Percentiles rank a stretch among this genome's conserved stretches.
phyloP scores from a whole-genome alignment of 768 basidiomycete species.

The Tricholoma saponaceum region DNA sequence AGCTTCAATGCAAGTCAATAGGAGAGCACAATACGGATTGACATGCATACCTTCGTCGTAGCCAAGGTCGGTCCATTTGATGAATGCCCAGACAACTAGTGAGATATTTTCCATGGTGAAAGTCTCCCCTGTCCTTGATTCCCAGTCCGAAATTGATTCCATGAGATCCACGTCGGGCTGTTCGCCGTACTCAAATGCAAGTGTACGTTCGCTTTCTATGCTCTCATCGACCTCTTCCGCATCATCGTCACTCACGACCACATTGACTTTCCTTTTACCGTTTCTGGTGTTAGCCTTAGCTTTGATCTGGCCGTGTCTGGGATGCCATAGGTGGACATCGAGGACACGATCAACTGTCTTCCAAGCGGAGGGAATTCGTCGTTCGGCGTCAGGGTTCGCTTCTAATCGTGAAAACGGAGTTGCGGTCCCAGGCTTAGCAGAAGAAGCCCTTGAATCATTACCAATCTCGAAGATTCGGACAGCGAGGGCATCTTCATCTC shows the following conservation, averaged over 20 bases:
- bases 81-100: conserved; percentile 73
- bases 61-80: conserved; percentile 93
- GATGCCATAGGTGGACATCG: conserved; percentile 67
- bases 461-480: conserved; percentile 37
- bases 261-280: conserved; percentile 20
- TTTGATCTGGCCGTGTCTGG: conserved; percentile 21
- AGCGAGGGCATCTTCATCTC: conserved; percentile 22
- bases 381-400: conserved; percentile 66
- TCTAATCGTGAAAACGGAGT: conserved; percentile 24
- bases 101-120: conserved; percentile 50
- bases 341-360: conserved; percentile 90
- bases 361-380: conserved; percentile 75
- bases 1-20: conserved; percentile 40
- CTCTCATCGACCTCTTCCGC: conserved; percentile 24
- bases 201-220: conserved; percentile 27
- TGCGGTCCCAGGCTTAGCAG: conserved; percentile 26
- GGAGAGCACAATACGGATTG: neutral
- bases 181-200: conserved; percentile 56
- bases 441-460: conserved; percentile 32
- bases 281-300: conserved; percentile 18
- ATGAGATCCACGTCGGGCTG: conserved; percentile 52
- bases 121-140: conserved; percentile 34
- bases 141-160: conserved; percentile 64
- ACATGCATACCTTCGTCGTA: conserved; percentile 82
- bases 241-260: conserved; percentile 24